Base-by-base conservation (phyloP, 805 yeast genomes). In the Yamadazyma phyllophila region DNA sequence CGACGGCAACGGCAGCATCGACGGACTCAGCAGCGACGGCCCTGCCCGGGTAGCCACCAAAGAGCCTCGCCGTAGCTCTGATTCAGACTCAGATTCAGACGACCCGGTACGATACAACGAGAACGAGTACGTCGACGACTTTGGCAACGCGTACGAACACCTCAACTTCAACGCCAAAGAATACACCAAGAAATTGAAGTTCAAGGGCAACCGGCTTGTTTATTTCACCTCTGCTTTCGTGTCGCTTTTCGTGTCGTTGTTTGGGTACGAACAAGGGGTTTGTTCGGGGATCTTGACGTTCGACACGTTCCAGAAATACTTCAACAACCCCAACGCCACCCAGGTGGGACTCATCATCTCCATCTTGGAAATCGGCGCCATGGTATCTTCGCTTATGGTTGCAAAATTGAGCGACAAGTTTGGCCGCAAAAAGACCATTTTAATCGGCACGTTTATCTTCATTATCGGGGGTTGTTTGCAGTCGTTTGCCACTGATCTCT, bases 281-380 rank as follows among this genome's bases (percentile, higher is more conserved):
- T 88, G 91, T 80, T 82, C 90, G 39, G 96, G 96, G 2, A 81
- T 91, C 38, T 69, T 91, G 43, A 85, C 94, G 1, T 89, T 86
- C 41, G 76, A 73, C 7, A 76, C 84, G 45, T 90, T 90, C 65
- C 77, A 77, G 49, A 69, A 69, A 15, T 88, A 83, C 63, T 90
- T 88, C 65, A 60, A 82, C 53, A 58, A 86, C 39, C 97, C 97
- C 1, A 68, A 83, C 3, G 77, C 94, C 12, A 76, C 88, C 1
- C 76, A 79, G 49, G 79, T 89, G 35, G 97, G 97, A 15, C 79
- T 92, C 2, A 85, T 90, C 77, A 94, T 90, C 10, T 90, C 96
- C 12, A 85, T 90, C 45, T 71, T 90, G 44, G 97, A 90, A 65
- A 76, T 90, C 26, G 97, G 97, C 36, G 96, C 97, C 0, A 70